A percentile compares a stretch with the other conserved stretches of the same genome.
Evolutionary conservation across 192 early-diverging fungal species (phyloP).

Genomic region (Thoreauomyces humboldtii): DNA sequence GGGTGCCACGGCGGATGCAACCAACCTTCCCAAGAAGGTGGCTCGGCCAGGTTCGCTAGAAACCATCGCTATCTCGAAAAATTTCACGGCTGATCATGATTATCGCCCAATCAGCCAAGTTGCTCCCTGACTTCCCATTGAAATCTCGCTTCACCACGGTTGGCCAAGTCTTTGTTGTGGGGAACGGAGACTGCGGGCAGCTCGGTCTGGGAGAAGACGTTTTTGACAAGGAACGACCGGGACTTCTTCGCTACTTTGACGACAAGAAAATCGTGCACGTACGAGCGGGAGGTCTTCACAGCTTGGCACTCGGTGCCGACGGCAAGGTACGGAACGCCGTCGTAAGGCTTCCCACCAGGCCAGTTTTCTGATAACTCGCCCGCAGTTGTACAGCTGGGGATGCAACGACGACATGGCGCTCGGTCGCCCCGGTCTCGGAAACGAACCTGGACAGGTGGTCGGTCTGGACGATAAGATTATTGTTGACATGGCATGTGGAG

Average conservation of each 20-base stretch:
- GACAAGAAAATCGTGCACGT: conserved; percentile 76
- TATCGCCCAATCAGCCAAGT: no score
- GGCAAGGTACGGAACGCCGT: conserved; percentile 59
- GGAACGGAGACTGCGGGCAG: conserved; percentile 87
- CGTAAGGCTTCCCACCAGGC: neutral
- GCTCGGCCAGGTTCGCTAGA: no score
- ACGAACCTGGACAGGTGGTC: conserved; percentile 56
- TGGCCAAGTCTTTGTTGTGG: conserved; percentile 78
- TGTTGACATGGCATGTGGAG: conserved; percentile 77
- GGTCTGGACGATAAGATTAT: conserved; percentile 74
- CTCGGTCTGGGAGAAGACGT: conserved; percentile 83
- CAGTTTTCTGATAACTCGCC: neutral
- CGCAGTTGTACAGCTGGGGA: conserved; percentile 86
- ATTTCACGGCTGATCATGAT: no score
- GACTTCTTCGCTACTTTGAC: conserved; percentile 60
- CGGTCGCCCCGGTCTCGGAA: conserved; percentile 68
- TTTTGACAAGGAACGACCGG: conserved; percentile 75
- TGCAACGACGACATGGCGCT: conserved; percentile 92
- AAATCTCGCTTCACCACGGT: conserved; percentile 17
- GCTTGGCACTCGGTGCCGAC: conserved; percentile 67
- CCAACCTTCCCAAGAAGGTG: no score
- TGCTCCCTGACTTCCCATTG: neutral
- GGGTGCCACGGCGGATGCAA: no score
- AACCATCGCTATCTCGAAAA: no score
- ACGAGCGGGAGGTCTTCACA: conserved; percentile 84